Conservation (phyloP, 2,329 filamentous ascomycete species). For the Fusarium hainanense region DNA sequence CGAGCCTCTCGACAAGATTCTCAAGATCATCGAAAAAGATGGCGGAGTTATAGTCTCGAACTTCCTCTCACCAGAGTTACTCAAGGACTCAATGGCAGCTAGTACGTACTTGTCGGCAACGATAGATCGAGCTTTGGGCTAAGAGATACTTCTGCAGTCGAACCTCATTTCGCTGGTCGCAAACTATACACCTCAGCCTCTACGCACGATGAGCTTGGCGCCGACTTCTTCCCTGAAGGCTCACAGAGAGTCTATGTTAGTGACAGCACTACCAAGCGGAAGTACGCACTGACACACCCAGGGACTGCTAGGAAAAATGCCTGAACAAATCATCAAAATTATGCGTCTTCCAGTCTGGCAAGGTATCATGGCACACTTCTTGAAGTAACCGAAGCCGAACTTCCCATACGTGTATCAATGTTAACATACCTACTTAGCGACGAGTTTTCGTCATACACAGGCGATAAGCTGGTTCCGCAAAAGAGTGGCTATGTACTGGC, state of each 20-base stretch:
- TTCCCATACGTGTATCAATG: rapidly evolving
- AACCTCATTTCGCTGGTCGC: not conserved
- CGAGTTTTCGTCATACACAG: not conserved
- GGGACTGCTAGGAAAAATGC: not conserved
- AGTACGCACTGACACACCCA: not conserved
- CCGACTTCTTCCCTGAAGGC: not conserved
- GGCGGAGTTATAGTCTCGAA: not conserved
- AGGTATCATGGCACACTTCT: not conserved
- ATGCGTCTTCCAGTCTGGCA: not conserved
- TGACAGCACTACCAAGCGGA: rapidly evolving
- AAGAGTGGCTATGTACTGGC: not conserved
- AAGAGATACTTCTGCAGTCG: not conserved
- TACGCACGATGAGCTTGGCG: not conserved
- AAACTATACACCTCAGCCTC: not conserved
- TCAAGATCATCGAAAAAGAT: not conserved
- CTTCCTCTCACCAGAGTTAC: not conserved
- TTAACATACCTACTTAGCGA: not conserved
- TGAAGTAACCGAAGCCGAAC: not conserved
- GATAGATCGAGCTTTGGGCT: too few species aligned
- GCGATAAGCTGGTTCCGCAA: not conserved
- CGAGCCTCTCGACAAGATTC: not conserved
- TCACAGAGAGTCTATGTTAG: not conserved
- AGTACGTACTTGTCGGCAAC: not conserved
- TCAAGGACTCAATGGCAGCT: not conserved
- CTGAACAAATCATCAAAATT: not conserved